Conservation (phyloP, 2,329 filamentous ascomycete genomes). For the Aspergillus sp. region DNA sequence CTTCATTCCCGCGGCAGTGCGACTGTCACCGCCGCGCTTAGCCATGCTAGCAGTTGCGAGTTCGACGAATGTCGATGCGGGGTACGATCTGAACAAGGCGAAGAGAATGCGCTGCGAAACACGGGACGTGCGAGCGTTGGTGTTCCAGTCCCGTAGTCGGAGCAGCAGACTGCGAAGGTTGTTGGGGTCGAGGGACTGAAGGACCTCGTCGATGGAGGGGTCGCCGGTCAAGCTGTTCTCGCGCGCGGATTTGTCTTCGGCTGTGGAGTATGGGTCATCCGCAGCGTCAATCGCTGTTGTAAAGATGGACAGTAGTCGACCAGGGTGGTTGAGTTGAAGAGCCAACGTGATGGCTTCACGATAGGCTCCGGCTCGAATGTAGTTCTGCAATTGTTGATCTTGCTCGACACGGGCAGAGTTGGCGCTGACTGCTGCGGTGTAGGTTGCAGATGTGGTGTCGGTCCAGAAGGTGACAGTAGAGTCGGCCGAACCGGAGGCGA, state of each 20-base stretch:
- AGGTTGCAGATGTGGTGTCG: conserved; percentile 80
- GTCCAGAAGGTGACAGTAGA: conserved; percentile 93
- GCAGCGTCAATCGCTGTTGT: conserved; percentile 72
- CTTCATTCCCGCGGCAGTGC: conserved; percentile 59
- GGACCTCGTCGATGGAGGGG: conserved; percentile 69
- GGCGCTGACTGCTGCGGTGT: conserved; percentile 67
- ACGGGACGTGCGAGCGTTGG: conserved; percentile 79
- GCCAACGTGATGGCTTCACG: conserved; percentile 89
- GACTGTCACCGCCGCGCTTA: conserved; percentile 25
- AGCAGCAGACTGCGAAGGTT: conserved; percentile 81
- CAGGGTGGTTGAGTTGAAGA: conserved; percentile 90
- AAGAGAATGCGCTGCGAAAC: conserved; percentile 82
- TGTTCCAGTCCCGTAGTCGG: conserved; percentile 92
- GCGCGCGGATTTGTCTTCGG: conserved; percentile 23
- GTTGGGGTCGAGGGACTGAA: conserved; percentile 73
- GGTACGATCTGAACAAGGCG: conserved; percentile 74
- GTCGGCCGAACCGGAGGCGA: conserved; percentile 89
- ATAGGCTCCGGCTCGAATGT: conserved; percentile 82
- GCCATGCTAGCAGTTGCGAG: conserved; percentile 46
- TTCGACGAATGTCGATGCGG: conserved; percentile 69
- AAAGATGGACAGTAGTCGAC: conserved; percentile 77
- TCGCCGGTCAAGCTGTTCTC: conserved; percentile 40
- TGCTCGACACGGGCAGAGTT: conserved; percentile 81
- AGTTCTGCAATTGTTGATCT: conserved; percentile 90
- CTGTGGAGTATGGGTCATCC: conserved; percentile 48